Evolutionary conservation across 2,329 filamentous ascomycete genomes (phyloP), one percentile per base, ranked within the genome.

Genomic region (Hypoxylon sp.): DNA sequence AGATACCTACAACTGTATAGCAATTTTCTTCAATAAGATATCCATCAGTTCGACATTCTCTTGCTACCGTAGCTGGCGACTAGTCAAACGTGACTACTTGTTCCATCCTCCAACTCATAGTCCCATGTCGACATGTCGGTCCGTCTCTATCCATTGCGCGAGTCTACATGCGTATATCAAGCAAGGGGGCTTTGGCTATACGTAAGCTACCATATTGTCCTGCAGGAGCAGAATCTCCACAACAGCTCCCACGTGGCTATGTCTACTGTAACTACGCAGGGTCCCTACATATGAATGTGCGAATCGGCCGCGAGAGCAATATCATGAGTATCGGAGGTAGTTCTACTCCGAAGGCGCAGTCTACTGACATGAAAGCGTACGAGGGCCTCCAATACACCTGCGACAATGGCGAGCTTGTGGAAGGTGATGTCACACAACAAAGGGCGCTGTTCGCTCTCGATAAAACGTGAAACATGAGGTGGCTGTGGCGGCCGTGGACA

Each of bases 1-100:
- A 22, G 30, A 51, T 63, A 52, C 38, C 54, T 64, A 54, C 36
- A 46, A 54, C 49, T 60, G 54, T 63, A 57, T 56, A 68, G 20
- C 46, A 51, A 38, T 54, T 64, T 61, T 60, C 54, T 58, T 46
- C 32, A 40, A 54, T 18, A 57, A 65, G 42, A 33, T 20, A 61
- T 33, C 64, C 50, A 63, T 55, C 55, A 48, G 30, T 52, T 58
- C 33, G 51, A 32, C 1, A 46, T 12, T 32, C 18, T 26, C 4
- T 26, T 50, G n/a, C 26, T 54, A 16, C 20, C 9, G 9, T 32
- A 6, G 14, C 33, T 24, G 16, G 33, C 50, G 24, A 24, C 16
- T 20, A 4, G 36, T 18, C 36, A 40, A 18, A 20, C 7, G 4
- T 40, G n/a, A n/a, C n/a, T 40, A 18, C 36, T 40, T 11, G 36